Base-by-base conservation (phyloP, 2,329 filamentous ascomycete species). In the Akanthomyces uredinophilus region DNA sequence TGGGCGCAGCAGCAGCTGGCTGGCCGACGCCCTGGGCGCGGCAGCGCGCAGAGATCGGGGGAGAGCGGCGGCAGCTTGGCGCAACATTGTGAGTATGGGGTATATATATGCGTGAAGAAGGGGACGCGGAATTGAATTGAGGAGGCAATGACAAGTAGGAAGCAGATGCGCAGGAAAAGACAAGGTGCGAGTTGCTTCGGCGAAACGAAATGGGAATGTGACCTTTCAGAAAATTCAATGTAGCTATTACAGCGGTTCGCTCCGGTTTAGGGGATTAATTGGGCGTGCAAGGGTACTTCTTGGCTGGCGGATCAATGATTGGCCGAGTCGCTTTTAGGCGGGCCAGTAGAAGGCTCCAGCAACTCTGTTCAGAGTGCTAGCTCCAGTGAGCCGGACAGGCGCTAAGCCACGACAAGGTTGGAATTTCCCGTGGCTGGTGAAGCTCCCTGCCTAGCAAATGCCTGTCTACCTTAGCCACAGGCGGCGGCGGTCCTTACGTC, bases 11-110 rank as follows among this genome's bases (percentile, higher is more conserved):
- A 74, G 66, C 46, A 75, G 63, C 62, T 74, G 73, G 65, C 72
- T 72, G 67, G 72, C 70, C 52, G 69, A 70, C 57, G 75, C 69
- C 60, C 76, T 70, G 60, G 77, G 70, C 64, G 71, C 71, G 61
- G 70, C 71, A 62, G 77, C 74, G 72, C 79, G 75, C 65, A 80
- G 71, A 46, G 77, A 76, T 70, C 78, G 74, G 62, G 78, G 77
- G 43, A 79, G 75, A 64, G 74, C 67, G 60, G 77, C 71, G 56
- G 81, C 63, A 60, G 74, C 73, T 70, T 81, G 78, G 69, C 78
- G 78, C 65, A 82, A 73, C 80, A 82, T 82, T 66, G 51, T 73
- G 67, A 35, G 24, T 29, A 43, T 29, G 27, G 50, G 13, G 18
- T 43, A 49, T 46, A 37, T 47, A 53, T 43, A 49, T 47, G 52